A percentile compares a stretch with the other conserved stretches of the same genome.
Evolutionary conservation across 2,329 filamentous ascomycete species (phyloP).

Genomic region (Fusarium acutatum): DNA sequence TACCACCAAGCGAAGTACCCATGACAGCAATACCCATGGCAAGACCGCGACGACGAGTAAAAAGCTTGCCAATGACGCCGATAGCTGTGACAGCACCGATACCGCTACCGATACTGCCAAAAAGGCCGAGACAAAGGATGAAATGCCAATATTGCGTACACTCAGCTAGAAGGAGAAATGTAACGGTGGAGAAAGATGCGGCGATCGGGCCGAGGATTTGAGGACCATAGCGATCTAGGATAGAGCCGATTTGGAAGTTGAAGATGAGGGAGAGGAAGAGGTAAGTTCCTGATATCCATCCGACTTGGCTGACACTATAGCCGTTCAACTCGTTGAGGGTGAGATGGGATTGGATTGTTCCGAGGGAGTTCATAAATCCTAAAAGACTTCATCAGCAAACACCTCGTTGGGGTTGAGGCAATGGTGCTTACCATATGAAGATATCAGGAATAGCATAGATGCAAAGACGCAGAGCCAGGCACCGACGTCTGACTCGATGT

Average conservation of each 20-base stretch:
- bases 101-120: constrained; percentile 52
- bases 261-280: constrained; percentile 55
- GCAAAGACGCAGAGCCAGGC: constrained; percentile 30
- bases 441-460: constrained; percentile 27
- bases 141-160: constrained; percentile 60
- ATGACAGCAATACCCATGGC: constrained; percentile 29
- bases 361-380: constrained; percentile 57
- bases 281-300: constrained; percentile 57
- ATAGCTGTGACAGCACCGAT: constrained; percentile 47
- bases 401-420: accelerated
- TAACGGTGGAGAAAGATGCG: constrained; percentile 45
- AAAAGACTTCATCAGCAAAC: accelerated
- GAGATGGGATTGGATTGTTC: constrained; percentile 56
- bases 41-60: constrained; percentile 24
- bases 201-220: constrained; percentile 49
- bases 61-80: constrained; percentile 42
- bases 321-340: constrained; percentile 51
- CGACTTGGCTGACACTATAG: constrained; percentile 53
- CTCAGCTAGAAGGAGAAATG: constrained; percentile 55
- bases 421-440: constrained; percentile 13
- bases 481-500: constrained; percentile 15
- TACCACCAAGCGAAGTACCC: constrained; percentile 39
- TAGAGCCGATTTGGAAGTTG: constrained; percentile 56
- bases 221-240: constrained; percentile 57
- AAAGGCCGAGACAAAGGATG: constrained; percentile 52